Conservation (phyloP, 2,329 filamentous ascomycete species). For the Nemania diffusa region DNA sequence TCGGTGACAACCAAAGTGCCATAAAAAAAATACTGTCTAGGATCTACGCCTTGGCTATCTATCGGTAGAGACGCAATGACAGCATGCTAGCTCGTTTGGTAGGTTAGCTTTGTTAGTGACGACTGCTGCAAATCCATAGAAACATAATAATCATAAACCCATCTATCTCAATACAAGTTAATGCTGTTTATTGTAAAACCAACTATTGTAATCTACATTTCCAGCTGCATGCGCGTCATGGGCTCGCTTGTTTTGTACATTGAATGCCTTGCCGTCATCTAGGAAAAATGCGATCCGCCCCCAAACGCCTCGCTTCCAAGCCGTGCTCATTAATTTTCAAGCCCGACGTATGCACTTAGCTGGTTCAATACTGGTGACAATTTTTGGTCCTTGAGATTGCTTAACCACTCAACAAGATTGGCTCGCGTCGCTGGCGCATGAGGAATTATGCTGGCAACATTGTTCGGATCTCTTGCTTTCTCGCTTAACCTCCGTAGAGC, state of each 20-base stretch:
- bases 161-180: conserved; percentile 4
- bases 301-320: conserved; percentile 41
- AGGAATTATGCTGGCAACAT: conserved; percentile 64
- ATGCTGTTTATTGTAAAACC: conserved; percentile 20
- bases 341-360: conserved; percentile 69
- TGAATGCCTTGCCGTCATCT: conserved; percentile 34
- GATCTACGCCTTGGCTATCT: no score
- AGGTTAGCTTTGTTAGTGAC: neutral
- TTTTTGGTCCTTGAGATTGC: conserved; percentile 67
- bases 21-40: no score
- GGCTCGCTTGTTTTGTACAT: conserved; percentile 40
- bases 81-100: no score
- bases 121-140: neutral
- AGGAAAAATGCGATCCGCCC: conserved; percentile 32
- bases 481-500: conserved; percentile 75
- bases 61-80: no score
- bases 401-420: conserved; percentile 72
- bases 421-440: conserved; percentile 74
- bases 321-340: conserved; percentile 45
- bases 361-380: conserved; percentile 75
- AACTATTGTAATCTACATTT: conserved; percentile 39
- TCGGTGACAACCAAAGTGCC: no score
- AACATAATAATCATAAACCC: neutral
- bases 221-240: conserved; percentile 33
- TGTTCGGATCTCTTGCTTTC: conserved; percentile 70